Percentiles rank a stretch among this genome's conserved stretches.
Conservation (phyloP, 129 eudicot species). For the Centrapalus pauciflorus region DNA sequence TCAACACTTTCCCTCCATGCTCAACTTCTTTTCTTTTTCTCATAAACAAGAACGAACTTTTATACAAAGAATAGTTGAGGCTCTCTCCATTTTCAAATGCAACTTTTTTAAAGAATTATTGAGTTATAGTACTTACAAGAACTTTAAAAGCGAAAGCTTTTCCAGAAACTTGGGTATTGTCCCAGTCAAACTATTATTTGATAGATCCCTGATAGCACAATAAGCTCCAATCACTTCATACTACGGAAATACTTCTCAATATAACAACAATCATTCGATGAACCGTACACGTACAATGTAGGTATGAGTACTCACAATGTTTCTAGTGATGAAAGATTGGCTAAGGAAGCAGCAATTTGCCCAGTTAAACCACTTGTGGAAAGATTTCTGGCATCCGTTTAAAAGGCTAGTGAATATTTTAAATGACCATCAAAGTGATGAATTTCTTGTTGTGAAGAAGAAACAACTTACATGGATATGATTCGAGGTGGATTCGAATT, state of each 20-base stretch:
- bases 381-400: slow-evolving; percentile 23
- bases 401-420: not conserved
- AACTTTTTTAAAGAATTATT: not conserved
- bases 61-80: not conserved
- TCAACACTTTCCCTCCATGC: too few species aligned
- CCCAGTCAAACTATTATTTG: slow-evolving; percentile 35
- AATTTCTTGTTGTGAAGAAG: not conserved
- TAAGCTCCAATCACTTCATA: slow-evolving; percentile 1
- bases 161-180: slow-evolving; percentile 29
- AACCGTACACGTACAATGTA: not conserved
- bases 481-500: slow-evolving; percentile 19
- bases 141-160: slow-evolving; percentile 16
- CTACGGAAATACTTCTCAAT: not conserved
- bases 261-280: not conserved
- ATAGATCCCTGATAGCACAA: slow-evolving; percentile 27
- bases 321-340: slow-evolving; percentile 30
- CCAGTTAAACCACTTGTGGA: slow-evolving; percentile 28
- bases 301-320: slow-evolving; percentile 20
- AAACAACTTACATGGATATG: slow-evolving; percentile 20
- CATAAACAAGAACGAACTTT: too few species aligned
- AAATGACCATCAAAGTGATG: too few species aligned
- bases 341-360: slow-evolving; percentile 31
- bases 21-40: too few species aligned
- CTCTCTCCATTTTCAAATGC: too few species aligned
- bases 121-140: slow-evolving; percentile 22